phyloP scores from a whole-genome alignment of 805 yeast genomes.

The Lipomyces mesembrius region DNA sequence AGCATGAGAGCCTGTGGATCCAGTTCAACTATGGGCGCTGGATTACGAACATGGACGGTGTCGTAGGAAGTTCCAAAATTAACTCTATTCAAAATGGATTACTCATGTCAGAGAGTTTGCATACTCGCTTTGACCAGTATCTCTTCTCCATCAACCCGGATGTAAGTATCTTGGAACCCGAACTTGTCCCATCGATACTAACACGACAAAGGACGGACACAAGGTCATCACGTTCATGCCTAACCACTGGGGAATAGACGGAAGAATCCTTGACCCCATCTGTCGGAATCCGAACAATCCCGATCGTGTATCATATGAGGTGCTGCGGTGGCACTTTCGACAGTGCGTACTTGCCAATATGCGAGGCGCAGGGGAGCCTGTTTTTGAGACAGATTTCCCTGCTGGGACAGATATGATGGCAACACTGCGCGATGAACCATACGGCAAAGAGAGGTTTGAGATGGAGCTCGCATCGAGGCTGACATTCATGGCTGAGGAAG shows the following conservation, averaged over 20 bases:
- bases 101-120: slow-evolving; percentile 3
- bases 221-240: slow-evolving; percentile 6
- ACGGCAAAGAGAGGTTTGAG: slow-evolving; percentile 9
- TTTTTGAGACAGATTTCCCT: slow-evolving; percentile 6
- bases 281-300: slow-evolving; percentile 6
- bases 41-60: slow-evolving; percentile 4
- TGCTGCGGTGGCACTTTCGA: slow-evolving; percentile 15
- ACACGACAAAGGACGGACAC: slow-evolving; percentile 4
- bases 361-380: slow-evolving; percentile 8
- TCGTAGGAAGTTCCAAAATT: slow-evolving; percentile 1
- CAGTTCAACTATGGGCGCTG: slow-evolving; percentile 6
- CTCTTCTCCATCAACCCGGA: slow-evolving; percentile 3
- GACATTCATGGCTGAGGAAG: slow-evolving; percentile 1
- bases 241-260: slow-evolving; percentile 10
- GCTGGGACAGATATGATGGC: slow-evolving; percentile 10
- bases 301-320: slow-evolving; percentile 9
- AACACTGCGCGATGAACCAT: slow-evolving; percentile 7
- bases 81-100: slow-evolving; percentile 4
- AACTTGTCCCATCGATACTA: slow-evolving; percentile 1
- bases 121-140: slow-evolving; percentile 7
- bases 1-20: slow-evolving; percentile 3
- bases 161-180: slow-evolving; percentile 8
- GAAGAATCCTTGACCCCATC: slow-evolving; percentile 10
- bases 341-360: slow-evolving; percentile 13
- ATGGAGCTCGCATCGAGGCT: slow-evolving; percentile 1